A percentile compares a stretch with the other conserved stretches of the same genome.
Conservation (phyloP, 192 early-diverging fungal species). For the Spizellomyces punctatus region DNA sequence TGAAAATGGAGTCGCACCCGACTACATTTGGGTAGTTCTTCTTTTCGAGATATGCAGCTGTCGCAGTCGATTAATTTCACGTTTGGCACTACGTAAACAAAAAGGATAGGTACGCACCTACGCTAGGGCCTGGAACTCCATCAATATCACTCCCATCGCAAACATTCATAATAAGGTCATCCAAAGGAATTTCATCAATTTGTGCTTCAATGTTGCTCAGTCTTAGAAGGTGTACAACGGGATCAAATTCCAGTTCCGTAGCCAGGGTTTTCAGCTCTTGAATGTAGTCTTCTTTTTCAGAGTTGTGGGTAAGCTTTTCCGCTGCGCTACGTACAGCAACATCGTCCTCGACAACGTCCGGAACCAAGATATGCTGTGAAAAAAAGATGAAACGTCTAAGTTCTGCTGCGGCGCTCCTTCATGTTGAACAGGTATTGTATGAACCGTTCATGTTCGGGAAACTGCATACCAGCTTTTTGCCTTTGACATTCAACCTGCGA, state of each 20-base stretch:
- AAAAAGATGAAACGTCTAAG: background rate
- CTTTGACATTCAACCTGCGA: slow-evolving; percentile 26
- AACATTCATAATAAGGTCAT: slow-evolving; percentile 41
- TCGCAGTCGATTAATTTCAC: no score
- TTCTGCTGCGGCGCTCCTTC: background rate
- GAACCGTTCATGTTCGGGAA: background rate
- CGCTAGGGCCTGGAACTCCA: slow-evolving; percentile 44
- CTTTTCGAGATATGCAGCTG: slow-evolving; percentile 36
- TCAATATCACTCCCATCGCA: slow-evolving; percentile 46
- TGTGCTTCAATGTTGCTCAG: slow-evolving; percentile 18
- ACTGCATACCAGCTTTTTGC: slow-evolving; percentile 26
- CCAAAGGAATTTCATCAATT: slow-evolving; percentile 26
- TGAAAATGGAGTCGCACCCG: slow-evolving; percentile 45
- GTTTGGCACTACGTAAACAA: no score
- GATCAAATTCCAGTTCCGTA: slow-evolving; percentile 33
- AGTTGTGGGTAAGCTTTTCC: slow-evolving; percentile 36
- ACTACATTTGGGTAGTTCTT: slow-evolving; percentile 40
- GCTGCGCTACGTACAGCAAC: slow-evolving; percentile 32
- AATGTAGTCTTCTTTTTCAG: slow-evolving; percentile 44
- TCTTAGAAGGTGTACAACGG: slow-evolving; percentile 30
- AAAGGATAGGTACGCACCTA: slow-evolving; percentile 16
- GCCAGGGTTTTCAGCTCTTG: slow-evolving; percentile 30
- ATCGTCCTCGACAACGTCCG: slow-evolving; percentile 32
- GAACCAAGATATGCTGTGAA: slow-evolving; percentile 39
- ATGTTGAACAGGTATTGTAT: no score